Conservation (phyloP, 2,329 filamentous ascomycete genomes). For the Sclerotinia glacialis region DNA sequence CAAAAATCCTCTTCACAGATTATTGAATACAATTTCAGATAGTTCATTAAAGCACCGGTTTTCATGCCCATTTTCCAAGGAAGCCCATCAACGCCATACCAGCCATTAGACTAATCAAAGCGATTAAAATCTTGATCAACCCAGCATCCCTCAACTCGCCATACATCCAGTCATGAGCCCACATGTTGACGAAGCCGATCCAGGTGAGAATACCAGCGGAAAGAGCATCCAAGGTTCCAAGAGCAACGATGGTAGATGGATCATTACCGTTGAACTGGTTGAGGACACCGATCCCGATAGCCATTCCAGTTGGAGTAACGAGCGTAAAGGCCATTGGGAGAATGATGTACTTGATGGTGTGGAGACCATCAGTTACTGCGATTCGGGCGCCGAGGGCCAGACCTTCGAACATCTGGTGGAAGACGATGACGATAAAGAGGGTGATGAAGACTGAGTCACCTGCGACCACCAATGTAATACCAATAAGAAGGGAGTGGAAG, state of each 20-base stretch:
- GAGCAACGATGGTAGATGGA: slow-evolving; percentile 63
- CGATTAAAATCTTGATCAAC: not conserved
- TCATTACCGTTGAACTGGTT: slow-evolving; percentile 72
- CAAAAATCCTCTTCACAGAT: not conserved
- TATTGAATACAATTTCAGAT: not conserved
- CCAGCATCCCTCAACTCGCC: slow-evolving; percentile 42
- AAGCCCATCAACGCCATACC: slow-evolving; percentile 5
- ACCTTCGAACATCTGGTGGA: slow-evolving; percentile 78
- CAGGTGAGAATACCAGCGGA: slow-evolving; percentile 76
- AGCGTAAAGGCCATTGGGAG: slow-evolving; percentile 65
- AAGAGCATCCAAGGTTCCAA: slow-evolving; percentile 71
- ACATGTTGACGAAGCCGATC: slow-evolving; percentile 79
- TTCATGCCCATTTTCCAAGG: slow-evolving; percentile 4
- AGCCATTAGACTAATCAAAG: slow-evolving; percentile 1
- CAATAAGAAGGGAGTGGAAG: slow-evolving; percentile 68
- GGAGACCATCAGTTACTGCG: slow-evolving; percentile 44
- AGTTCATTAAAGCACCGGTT: not conserved
- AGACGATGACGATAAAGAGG: slow-evolving; percentile 66
- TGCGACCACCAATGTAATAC: slow-evolving; percentile 51
- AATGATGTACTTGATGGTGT: slow-evolving; percentile 49
- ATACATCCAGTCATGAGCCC: slow-evolving; percentile 70
- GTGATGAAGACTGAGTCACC: slow-evolving; percentile 55
- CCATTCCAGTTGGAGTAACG: slow-evolving; percentile 76
- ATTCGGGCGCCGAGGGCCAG: slow-evolving; percentile 71
- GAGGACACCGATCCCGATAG: slow-evolving; percentile 71